Evolutionary conservation across 352 stramenopile genomes (phyloP), one percentile per base, ranked within the genome.

Genomic region (Phytophthora pinifolia): DNA sequence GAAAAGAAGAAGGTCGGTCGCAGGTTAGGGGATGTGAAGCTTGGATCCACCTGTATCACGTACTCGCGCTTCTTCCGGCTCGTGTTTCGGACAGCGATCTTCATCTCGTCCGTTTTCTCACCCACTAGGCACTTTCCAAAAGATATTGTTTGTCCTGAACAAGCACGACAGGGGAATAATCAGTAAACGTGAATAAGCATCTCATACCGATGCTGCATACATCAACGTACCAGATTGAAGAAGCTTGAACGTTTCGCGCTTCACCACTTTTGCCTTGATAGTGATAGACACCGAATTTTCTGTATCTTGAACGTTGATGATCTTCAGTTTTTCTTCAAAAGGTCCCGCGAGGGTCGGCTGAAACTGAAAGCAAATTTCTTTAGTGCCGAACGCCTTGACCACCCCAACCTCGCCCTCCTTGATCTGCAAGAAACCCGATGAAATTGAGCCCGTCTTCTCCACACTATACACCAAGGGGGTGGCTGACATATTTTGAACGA

Each of bases 361-460:
- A 42, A 96, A 96, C 60, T 94, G 81, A 39, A 96, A 96, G 25
- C 73, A 92, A 49, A 96, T 94, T 52, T 96, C 83, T 61, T 91
- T 92, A 13, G 83, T 90, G 8, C 86, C 86, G 50, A 96, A 96
- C 4, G 77, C 68, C 44, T 94, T 94, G 10, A 96, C 85, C 13
- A 96, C 85, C 48, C 86, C 86, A 44, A 90, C 62, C 20, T 94
- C 78, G 30, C 86, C 86, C 57, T 94, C 83, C 53, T 96, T 94
- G 46, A 96, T 94, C 44, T 94, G 82, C 20, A 96, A 54, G 44
- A 96, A 96, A 1, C 76, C 84, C 5, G 86, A 96, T 20, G 86
- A 96, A 59, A 96, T 96, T n/a, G 83, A 94, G 2, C 86, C 86
- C 2, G 86, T 96, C 61, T 96, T 96, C 46, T 94, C 86, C 9